These are phyloP conservation scores for Exophiala sp. DNA, from an alignment of 2,329 filamentous ascomycete species.

Conservation along the genomic window DNA sequence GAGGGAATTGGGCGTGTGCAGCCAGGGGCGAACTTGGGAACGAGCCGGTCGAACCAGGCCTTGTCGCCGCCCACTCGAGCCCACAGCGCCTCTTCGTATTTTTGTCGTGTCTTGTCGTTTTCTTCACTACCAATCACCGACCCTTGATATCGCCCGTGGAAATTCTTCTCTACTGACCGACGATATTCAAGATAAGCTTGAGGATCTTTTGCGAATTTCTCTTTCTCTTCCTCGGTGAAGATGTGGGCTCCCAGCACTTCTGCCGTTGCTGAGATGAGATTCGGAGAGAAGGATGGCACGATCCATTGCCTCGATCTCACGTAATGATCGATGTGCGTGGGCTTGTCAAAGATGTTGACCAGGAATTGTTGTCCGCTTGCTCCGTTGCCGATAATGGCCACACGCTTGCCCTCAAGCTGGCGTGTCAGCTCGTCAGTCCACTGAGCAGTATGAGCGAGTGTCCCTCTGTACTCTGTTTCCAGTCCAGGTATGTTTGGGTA, in stretches of 20 bases:
- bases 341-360: neutral
- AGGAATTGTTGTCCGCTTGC: conserved; percentile 44
- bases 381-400: conserved; percentile 59
- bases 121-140: conserved; percentile 1
- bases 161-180: conserved; percentile 3
- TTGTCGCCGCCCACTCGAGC: conserved; percentile 1
- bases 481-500: conserved; percentile 31
- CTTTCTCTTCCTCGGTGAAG: conserved; percentile 3
- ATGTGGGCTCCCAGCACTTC: conserved; percentile 1
- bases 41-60: conserved; percentile 6
- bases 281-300: neutral
- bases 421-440: conserved; percentile 44
- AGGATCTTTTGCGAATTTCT: neutral
- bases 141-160: conserved; percentile 5
- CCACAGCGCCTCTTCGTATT: neutral
- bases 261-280: neutral
- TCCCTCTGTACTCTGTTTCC: conserved; percentile 27
- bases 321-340: conserved; percentile 7
- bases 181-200: conserved; percentile 2
- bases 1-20: conserved; percentile 48
- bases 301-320: conserved; percentile 1
- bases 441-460: conserved; percentile 29
- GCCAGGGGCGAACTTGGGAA: conserved; percentile 14
- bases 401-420: conserved; percentile 53
- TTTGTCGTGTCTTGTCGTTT: neutral